Base-by-base conservation (phyloP, 179 eudicot genomes). In the Nepenthes alata region DNA sequence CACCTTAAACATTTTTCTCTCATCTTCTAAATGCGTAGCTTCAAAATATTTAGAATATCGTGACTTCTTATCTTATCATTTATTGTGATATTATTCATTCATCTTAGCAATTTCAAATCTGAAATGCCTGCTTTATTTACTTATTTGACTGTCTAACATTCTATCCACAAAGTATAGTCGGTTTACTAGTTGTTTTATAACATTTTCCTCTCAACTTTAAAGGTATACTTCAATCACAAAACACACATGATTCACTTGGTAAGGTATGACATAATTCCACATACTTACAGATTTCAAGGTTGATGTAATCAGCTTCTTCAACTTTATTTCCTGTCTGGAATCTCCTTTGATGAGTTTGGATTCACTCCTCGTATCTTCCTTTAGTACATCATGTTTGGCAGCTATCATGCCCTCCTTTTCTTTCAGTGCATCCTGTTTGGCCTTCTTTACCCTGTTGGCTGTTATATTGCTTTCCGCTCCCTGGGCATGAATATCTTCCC, bases 301-400 rank as follows among this genome's bases (percentile, higher is more conserved):
- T 5, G 94, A 76, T 11, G 80, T 71, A 60, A 91, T 84, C 65
- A 88, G 76, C 80, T 91, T 91, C 81, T 91, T 91, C 97, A 90
- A 85, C 78, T 88, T 85, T 47, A 85, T 76, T 56, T 82, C 75
- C 73, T 78, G 72, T 62, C 60, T 67, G 49, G 71, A 57, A 38
- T 58, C 73, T 58, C 74, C 76, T 55, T 68, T 74, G 10, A 41
- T 12, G 9, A 64, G 45, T 8, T 55, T 49, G 13, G 64, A 44
- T 55, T 67, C 73, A 38, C 38, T 52, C 50, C 38, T 57, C 6
- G 50, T 55, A 50, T 50, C 66, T 16, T 75, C 72, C 58, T 81
- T 55, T 5, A 44, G 53, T 11, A 45, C 62, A 72, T 69, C 53
- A 16, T 54, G 11, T 62, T 80, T 82, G 47, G 71, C 67, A 65